Conservation (phyloP, 257 asterid species). For the Nicotiana knightiana region DNA sequence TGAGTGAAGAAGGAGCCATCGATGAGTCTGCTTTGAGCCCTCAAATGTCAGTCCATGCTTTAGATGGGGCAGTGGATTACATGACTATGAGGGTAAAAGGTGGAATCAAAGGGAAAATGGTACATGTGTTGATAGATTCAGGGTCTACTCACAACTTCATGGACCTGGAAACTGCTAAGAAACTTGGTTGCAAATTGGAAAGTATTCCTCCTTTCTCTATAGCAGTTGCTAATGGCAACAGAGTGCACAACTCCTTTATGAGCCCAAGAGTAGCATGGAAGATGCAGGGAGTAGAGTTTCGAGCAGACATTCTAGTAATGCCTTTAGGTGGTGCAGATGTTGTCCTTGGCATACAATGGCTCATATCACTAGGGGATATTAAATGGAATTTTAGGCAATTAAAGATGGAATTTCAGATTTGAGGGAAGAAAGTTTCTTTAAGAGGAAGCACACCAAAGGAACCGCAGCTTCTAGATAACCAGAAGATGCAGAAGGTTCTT, state of each 20-base stretch:
- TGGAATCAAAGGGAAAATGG: background rate
- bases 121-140: background rate
- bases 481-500: too few species aligned
- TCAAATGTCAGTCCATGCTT: background rate
- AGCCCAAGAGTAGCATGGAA: background rate
- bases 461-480: too few species aligned
- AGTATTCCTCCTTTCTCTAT: background rate
- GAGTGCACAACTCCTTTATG: background rate
- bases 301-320: background rate
- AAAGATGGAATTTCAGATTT: too few species aligned
- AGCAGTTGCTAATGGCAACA: background rate
- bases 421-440: too few species aligned
- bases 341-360: background rate
- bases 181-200: background rate
- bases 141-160: background rate
- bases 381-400: too few species aligned
- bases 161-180: background rate
- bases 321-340: background rate
- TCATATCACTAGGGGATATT: too few species aligned
- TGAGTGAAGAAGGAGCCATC: background rate
- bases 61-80: background rate
- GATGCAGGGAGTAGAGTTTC: background rate
- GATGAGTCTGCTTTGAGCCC: background rate
- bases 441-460: too few species aligned
- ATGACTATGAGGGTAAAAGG: background rate